Base-by-base conservation (phyloP, 768 basidiomycete genomes). In the Boletus pseudopeckii region DNA sequence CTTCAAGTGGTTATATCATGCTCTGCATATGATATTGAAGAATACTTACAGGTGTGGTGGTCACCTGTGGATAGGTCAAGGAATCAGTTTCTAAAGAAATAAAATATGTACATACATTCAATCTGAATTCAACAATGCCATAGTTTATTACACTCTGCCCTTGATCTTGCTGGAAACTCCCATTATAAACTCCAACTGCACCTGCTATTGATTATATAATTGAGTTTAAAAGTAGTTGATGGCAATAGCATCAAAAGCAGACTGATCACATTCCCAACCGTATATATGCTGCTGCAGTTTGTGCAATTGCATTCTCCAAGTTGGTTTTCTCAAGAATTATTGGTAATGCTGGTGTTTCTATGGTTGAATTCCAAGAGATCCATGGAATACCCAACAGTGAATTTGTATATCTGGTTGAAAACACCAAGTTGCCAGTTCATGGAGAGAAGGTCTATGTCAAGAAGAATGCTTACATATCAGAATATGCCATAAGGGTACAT, bases 61-160 rank as follows among this genome's bases (percentile, higher is more conserved):
- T 52, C 2, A 47, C 38, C 52, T 52, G 8, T 1, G 32, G 8
- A 36, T 28, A 4, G 9, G 7, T 45, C 18, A 32, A 17, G 4
- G 2, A 20, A 20, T 26, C 7, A 8, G 3, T 10, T 9, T 14
- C 3, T 1, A 33, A 5, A 33, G 13, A 33, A 18, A n/a, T 14
- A 33, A 5, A 18, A 40, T 3, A 33, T 13, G n/a, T 45, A 45
- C 44, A 45, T n/a, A 52, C 51, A 52, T 45, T 52, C 4, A 52
- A 18, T 13, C 52, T 52, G 30, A 40, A 13, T 17, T 24, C 11
- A 38, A 52, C 38, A 4, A 26, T 26, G 1, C 20, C 18, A 39
- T 39, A 39, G 18, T 6, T 13, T 18, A 39, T 13, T 20, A 7
- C 33, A 5, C 45, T 52, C 7, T 40, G 22, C 4, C 22, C 30